Percentiles rank a stretch among this genome's conserved stretches.
phyloP scores from a whole-genome alignment of 163 green algal genomes.

The Chlorella variabilis region DNA sequence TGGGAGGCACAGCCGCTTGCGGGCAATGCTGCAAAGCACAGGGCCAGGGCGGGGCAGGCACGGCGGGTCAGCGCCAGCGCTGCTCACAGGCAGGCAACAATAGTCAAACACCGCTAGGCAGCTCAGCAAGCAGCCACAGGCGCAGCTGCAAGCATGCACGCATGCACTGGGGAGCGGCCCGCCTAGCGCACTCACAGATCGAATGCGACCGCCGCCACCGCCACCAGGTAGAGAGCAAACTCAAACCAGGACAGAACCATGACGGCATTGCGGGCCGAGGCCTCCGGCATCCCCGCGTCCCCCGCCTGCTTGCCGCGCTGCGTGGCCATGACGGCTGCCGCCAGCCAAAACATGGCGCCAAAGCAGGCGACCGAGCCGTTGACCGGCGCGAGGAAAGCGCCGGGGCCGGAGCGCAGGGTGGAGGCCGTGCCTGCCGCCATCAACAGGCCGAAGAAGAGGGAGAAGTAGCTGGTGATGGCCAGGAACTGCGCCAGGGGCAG shows the following conservation, averaged over 20 bases:
- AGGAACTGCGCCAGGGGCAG: neutral
- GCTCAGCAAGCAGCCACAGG: too few species aligned
- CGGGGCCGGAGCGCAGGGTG: neutral
- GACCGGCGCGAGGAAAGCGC: neutral
- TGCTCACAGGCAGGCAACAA: too few species aligned
- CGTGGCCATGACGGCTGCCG: neutral
- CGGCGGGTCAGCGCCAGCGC: too few species aligned
- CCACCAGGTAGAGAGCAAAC: neutral
- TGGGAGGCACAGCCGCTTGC: neutral
- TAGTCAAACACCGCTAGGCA: too few species aligned
- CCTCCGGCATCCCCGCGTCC: neutral
- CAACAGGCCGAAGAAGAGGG: neutral
- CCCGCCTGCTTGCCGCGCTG: conserved; percentile 5
- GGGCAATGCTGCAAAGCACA: neutral
- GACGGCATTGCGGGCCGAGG: neutral
- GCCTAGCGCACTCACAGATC: conserved; percentile 30
- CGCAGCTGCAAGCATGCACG: too few species aligned
- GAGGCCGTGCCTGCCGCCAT: neutral
- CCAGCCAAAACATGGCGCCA: conserved; percentile 30
- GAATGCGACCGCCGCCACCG: neutral
- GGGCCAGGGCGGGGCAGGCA: too few species aligned
- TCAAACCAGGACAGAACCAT: conserved; percentile 7
- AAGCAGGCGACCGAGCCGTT: neutral
- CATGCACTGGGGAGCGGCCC: too few species aligned
- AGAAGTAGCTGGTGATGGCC: conserved; percentile 2